Evolutionary conservation across 257 asterid species (phyloP), one percentile per base, ranked within the genome.

Genomic region (Leonotis leonurus): DNA sequence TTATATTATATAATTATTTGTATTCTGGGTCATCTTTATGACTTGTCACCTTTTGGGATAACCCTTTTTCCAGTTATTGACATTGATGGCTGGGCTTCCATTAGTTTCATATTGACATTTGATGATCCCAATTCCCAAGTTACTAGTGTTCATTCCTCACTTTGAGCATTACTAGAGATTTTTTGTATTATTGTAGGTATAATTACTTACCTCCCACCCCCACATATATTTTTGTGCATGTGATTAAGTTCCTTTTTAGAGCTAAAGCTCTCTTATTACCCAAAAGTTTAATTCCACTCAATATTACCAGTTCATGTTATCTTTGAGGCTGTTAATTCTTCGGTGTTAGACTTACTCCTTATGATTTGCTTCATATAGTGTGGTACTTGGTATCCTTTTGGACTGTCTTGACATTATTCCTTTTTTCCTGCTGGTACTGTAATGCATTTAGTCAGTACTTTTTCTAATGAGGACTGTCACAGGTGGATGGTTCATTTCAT

Each of bases 401-500:
- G 67, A 30, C 52, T 53, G 32, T 65, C 21, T 8, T 33, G 68
- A 35, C 13, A 2, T 60, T 68, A 22, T 56, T 39, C 16, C 6
- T 17, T 53, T 44, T 53, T 44, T 24, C 6, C 20, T 33, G 37
- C n/a, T 70, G 30, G 33, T 57, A 6, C 32, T 57, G 21, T 22
- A 22, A 12, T 56, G 68, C 22, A 13, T 65, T 16, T 62, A 52
- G 68, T 40, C 32, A 54, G 70, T 64, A 70, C 83, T 41, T 73
- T 75, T 70, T 85, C 85, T 85, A 85, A 88, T 88, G 91, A 77
- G 90, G 88, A 74, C 77, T 16, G 80, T 86, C 90, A 63, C 98
- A 92, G 98, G 89, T 92, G 95, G 98, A 92, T 84, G 89, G 98
- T 83, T 92, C 98, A 79, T 92, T 92, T 92, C 98, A 92, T 92